phyloP scores from a whole-genome alignment of 192 early-diverging fungal genomes.

The Rhizophagus prolifer region DNA sequence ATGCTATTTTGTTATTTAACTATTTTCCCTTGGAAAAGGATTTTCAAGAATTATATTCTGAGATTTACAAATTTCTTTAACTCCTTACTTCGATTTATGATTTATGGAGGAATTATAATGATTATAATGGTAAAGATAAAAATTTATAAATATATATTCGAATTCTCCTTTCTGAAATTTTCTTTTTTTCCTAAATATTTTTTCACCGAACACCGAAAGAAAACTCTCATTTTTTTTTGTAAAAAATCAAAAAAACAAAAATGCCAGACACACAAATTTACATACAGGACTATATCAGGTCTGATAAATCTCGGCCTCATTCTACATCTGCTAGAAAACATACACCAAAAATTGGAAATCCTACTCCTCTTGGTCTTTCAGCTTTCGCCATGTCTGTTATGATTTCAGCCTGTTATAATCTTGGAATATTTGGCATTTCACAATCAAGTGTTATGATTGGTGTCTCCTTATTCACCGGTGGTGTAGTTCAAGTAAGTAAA shows the following conservation, averaged over 20 bases:
- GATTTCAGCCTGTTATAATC: neutral
- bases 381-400: slow-evolving; percentile 56
- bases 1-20: too few relatives aligned
- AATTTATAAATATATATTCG: too few relatives aligned
- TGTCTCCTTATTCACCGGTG: slow-evolving; percentile 62
- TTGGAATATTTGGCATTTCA: slow-evolving; percentile 36
- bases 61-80: too few relatives aligned
- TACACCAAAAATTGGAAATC: slow-evolving; percentile 44
- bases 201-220: too few relatives aligned
- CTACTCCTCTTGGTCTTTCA: slow-evolving; percentile 63
- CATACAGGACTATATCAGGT: neutral
- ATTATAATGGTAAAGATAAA: too few relatives aligned
- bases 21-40: too few relatives aligned
- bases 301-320: neutral
- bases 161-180: too few relatives aligned
- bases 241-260: neutral
- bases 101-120: too few relatives aligned
- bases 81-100: too few relatives aligned
- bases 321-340: neutral
- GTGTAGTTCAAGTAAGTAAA: slow-evolving; percentile 54
- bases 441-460: slow-evolving; percentile 68
- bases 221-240: too few relatives aligned
- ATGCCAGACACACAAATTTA: neutral
- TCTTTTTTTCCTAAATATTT: too few relatives aligned
- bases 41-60: too few relatives aligned